Evolutionary conservation across 164 flowering plant genomes (phyloP).

Genomic region (Euptelea pleiosperma): DNA sequence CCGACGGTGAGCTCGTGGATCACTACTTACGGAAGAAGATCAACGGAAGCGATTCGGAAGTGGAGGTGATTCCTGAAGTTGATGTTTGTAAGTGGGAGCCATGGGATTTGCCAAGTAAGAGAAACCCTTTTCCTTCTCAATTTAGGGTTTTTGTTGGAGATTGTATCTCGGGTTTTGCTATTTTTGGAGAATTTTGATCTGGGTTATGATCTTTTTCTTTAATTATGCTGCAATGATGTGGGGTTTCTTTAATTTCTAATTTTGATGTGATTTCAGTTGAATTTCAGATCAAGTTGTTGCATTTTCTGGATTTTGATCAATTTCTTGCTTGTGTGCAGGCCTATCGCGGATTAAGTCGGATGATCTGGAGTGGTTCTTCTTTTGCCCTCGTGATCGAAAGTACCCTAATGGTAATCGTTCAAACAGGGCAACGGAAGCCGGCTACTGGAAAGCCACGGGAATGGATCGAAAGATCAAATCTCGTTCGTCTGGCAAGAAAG

Average conservation of each 20-base stretch:
- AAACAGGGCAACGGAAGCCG: constrained; percentile 63
- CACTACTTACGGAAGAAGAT: constrained; percentile 50
- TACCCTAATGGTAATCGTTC: constrained; percentile 62
- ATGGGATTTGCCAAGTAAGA: constrained; percentile 77
- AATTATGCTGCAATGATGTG: neutral
- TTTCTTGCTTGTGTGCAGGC: constrained; percentile 24
- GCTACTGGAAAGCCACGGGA: constrained; percentile 85
- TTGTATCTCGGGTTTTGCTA: neutral
- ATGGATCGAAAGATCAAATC: constrained; percentile 62
- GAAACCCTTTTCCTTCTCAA: neutral
- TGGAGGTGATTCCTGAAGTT: constrained; percentile 49
- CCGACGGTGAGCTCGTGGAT: constrained; percentile 56
- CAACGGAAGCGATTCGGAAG: constrained; percentile 35
- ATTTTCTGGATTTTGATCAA: neutral
- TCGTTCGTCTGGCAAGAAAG: neutral
- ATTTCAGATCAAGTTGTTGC: too few relatives aligned
- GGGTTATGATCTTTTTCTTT: neutral
- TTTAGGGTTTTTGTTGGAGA: neutral
- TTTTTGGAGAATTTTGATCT: neutral
- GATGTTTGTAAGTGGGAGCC: constrained; percentile 77
- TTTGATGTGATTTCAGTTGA: too few relatives aligned
- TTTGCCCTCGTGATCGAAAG: constrained; percentile 66
- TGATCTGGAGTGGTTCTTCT: constrained; percentile 73
- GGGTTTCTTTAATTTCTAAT: too few relatives aligned
- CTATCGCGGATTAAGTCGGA: constrained; percentile 42